These are phyloP conservation scores for Isochrysis galbana DNA, from an alignment of 78 protist species.

Conservation along the genomic window DNA sequence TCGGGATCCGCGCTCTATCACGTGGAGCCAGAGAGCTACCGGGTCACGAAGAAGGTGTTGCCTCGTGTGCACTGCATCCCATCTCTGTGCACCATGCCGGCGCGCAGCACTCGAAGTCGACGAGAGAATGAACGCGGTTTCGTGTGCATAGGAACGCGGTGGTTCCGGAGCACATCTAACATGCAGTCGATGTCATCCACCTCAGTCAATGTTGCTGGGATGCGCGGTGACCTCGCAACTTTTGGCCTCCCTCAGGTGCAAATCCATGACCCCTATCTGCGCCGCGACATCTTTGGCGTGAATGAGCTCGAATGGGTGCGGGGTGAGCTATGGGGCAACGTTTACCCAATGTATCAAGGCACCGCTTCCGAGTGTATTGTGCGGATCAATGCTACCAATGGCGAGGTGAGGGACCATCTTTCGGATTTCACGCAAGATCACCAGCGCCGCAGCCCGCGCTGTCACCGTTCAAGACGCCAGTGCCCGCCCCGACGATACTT, in stretches of 20 bases:
- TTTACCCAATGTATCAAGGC: constrained; percentile 16
- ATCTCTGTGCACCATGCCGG: background rate
- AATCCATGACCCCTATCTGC: background rate
- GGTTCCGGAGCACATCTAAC: background rate
- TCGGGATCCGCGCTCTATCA: background rate
- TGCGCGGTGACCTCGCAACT: background rate
- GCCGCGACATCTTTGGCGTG: background rate
- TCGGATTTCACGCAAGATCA: no score
- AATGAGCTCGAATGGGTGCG: background rate
- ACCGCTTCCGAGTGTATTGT: background rate
- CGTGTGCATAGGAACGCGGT: no score
- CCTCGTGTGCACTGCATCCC: background rate
- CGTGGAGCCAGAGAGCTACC: background rate
- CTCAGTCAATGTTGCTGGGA: background rate
- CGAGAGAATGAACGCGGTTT: no score
- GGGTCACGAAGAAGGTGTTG: background rate
- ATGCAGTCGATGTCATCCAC: no score
- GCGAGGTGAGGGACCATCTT: background rate
- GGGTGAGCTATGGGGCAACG: constrained; percentile 16
- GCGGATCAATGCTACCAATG: background rate
- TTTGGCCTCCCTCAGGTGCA: background rate
- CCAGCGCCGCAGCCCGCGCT: no score
- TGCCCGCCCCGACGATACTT: no score
- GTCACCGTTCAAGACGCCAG: no score
- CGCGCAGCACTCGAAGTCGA: background rate